Base-by-base conservation (phyloP, 2,329 filamentous ascomycete genomes). In the Chaetomium sp. region DNA sequence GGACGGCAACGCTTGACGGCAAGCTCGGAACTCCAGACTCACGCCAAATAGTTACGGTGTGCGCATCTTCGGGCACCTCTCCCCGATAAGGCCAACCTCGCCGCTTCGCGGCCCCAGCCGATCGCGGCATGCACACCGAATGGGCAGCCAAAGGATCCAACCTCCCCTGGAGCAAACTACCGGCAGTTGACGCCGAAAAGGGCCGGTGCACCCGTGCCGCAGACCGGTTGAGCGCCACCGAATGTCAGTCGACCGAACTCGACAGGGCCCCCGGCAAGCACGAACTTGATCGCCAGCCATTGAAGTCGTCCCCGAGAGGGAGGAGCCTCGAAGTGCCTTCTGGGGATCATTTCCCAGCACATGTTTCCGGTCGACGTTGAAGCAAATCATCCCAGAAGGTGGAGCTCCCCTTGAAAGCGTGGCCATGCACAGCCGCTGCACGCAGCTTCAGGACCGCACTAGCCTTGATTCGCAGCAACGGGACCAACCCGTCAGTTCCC, bases 181-280 rank as follows among this genome's bases (percentile, higher is more conserved):
- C 60, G 64, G 64, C 60, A 65, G 60, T 62, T 65, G 64, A 5
- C 29, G n/a, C 63, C 54, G 21, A 51, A 59, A 62, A 62, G 16
- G 53, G 54, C 50, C 19, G 16, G 51, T 53, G 12, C 19, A 19
- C 57, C 57, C 50, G 38, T 42, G 57, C 27, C 23, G 38, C 57
- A 51, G 53, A 55, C 62, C 57, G 62, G 57, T 60, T 51, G 29
- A 42, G 50, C 51, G 62, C 57, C 62, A 60, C 62, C 13, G 35
- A 21, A 5, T 29, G 12, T 51, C 29, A 38, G 50, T 51, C 55
- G 38, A 47, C 21, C 31, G 31, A n/a, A 25, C 31, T 60, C 16
- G 38, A 29, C 42, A 54, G n/a, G 25, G n/a, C 3, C 29, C 38
- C n/a, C 31, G 47, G 42, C 60, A 23, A 45, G 51, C 29, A 60